Conservation (phyloP, 371 early-diverging fungal genomes). For the Apophysomyces ossiformis region DNA sequence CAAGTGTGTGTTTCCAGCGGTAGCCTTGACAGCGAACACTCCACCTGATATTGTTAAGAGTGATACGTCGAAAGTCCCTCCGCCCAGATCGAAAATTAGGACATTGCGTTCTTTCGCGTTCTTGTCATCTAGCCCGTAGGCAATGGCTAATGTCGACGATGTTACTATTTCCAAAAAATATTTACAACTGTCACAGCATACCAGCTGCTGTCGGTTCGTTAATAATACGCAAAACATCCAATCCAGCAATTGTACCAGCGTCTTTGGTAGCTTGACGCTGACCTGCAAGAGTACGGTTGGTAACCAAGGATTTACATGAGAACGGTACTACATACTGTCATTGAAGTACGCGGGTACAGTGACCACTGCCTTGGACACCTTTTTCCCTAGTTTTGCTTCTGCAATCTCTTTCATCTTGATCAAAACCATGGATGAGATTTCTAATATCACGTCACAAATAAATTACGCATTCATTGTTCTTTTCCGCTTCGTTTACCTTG, state of each 20-base stretch:
- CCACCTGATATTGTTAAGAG: constrained; percentile 89
- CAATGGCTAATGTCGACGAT: constrained; percentile 66
- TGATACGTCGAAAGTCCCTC: constrained; percentile 97
- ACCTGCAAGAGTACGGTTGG: constrained; percentile 67
- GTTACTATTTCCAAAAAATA: not conserved
- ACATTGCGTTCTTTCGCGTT: constrained; percentile 64
- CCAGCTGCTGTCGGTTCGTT: constrained; percentile 95
- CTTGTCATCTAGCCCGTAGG: constrained; percentile 89
- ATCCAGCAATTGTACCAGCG: constrained; percentile 81
- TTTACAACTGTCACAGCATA: constrained; percentile 12
- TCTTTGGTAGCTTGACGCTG: constrained; percentile 90
- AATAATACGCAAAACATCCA: constrained; percentile 87
- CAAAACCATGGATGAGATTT: constrained; percentile 92
- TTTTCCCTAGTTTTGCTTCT: constrained; percentile 84
- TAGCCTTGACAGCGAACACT: constrained; percentile 94
- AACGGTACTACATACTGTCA: constrained; percentile 36
- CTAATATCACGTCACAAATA: constrained; percentile 20
- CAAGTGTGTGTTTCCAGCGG: constrained; percentile 96
- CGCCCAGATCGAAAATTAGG: constrained; percentile 95
- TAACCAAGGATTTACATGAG: constrained; percentile 22
- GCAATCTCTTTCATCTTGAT: constrained; percentile 92
- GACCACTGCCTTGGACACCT: constrained; percentile 89
- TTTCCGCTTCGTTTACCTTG: constrained; percentile 45
- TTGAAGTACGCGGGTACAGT: constrained; percentile 94
- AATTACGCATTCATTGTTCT: not conserved